Evolutionary conservation across 1,284 basidiomycete species (phyloP).

Genomic region (Ceratobasidium sp.): DNA sequence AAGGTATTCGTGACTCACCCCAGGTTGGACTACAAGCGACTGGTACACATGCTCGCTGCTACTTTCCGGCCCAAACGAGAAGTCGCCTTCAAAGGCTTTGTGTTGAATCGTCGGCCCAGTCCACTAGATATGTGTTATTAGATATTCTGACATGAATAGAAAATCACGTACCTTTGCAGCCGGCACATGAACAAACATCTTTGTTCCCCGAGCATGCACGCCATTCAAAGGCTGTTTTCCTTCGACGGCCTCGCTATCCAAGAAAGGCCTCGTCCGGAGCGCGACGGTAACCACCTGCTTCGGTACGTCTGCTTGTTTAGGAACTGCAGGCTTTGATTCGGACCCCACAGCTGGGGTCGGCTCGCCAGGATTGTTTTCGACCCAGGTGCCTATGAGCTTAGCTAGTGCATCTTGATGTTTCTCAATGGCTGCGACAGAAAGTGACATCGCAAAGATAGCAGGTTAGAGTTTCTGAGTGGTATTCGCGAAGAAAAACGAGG

Average conservation of each 20-base stretch:
- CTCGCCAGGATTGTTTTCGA: conserved; percentile 10
- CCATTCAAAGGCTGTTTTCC: conserved; percentile 47
- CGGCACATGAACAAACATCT: conserved; percentile 56
- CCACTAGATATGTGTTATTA: conserved; percentile 49
- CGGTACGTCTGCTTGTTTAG: conserved; percentile 36
- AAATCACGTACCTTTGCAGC: conserved; percentile 52
- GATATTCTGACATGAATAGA: not conserved
- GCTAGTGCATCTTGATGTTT: conserved; percentile 7
- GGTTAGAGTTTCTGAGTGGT: not conserved
- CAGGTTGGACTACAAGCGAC: conserved; percentile 52
- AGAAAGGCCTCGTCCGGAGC: conserved; percentile 54
- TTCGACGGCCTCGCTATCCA: conserved; percentile 47
- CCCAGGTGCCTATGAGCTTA: conserved; percentile 30
- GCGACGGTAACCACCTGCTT: conserved; percentile 54
- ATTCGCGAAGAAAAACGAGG: not conserved
- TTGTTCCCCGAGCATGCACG: conserved; percentile 51
- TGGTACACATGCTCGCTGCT: conserved; percentile 55
- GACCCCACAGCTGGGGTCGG: not conserved
- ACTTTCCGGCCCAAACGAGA: conserved; percentile 53
- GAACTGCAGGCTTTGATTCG: not conserved
- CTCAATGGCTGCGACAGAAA: conserved; percentile 33
- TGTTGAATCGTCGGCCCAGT: conserved; percentile 55
- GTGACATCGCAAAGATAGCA: conserved; percentile 9
- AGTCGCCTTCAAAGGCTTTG: conserved; percentile 54
- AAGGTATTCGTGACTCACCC: conserved; percentile 48